Evolutionary conservation across 768 basidiomycete species (phyloP).

Genomic region (Lyophyllum decastes): DNA sequence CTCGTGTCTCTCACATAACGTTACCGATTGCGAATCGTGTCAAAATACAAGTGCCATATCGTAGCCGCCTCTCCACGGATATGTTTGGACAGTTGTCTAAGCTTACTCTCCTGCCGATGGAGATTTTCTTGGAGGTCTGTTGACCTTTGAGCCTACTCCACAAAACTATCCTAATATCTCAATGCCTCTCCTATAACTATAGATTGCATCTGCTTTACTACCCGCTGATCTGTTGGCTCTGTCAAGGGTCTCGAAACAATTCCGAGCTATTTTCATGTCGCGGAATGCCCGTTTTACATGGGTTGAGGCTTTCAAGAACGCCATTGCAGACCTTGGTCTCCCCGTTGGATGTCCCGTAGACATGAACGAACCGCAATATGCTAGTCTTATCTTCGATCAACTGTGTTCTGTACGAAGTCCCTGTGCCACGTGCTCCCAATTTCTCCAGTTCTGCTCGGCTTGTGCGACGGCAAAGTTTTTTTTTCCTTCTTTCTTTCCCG

Average conservation of each 20-base stretch:
- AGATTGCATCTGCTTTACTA: neutral
- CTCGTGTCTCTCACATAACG: neutral
- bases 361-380: slow-evolving; percentile 6
- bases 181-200: too few relatives aligned
- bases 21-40: neutral
- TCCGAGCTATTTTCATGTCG: slow-evolving; percentile 7
- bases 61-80: neutral
- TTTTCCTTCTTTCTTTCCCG: neutral
- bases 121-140: neutral
- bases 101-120: neutral
- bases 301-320: neutral
- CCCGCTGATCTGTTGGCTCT: neutral
- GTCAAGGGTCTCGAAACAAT: slow-evolving; percentile 1
- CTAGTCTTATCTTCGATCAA: slow-evolving; percentile 3
- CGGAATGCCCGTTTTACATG: slow-evolving; percentile 2
- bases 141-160: neutral
- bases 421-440: too few relatives aligned
- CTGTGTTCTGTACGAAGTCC: neutral
- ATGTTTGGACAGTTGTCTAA: neutral
- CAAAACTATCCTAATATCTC: neutral
- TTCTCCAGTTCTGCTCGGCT: slow-evolving; percentile 1
- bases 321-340: neutral
- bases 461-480: neutral
- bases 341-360: neutral
- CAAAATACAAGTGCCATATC: neutral